Evolutionary conservation across 345 rosid species (phyloP).

Genomic region (Sonneratia alba): DNA sequence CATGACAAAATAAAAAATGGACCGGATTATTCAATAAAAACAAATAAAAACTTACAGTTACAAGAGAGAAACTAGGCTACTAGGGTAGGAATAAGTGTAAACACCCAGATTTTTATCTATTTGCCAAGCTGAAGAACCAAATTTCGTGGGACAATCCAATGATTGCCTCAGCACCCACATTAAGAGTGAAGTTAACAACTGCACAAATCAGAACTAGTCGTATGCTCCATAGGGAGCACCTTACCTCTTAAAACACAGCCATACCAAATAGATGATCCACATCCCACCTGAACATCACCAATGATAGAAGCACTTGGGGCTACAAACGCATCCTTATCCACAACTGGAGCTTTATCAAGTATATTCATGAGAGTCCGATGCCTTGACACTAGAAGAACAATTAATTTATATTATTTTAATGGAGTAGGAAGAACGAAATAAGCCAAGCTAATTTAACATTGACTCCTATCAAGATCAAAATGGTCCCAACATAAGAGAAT

Average conservation of each 20-base stretch:
- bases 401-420: not conserved
- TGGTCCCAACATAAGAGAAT: not conserved
- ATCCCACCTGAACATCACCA: constrained; percentile 77
- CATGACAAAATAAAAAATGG: not conserved
- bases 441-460: not conserved
- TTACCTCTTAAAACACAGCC: constrained; percentile 95
- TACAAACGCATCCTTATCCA: constrained; percentile 79
- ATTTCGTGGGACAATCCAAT: no score
- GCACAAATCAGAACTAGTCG: not conserved
- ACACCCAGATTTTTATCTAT: no score
- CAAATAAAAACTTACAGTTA: not conserved
- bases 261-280: constrained; percentile 86
- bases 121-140: no score
- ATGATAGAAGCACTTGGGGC: constrained; percentile 90
- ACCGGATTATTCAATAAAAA: not conserved
- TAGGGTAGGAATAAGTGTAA: no score
- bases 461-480: not conserved
- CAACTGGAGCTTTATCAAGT: constrained; percentile 72
- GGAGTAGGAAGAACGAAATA: constrained; percentile 1
- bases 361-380: constrained; percentile 90
- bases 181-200: not conserved
- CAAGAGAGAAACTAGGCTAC: no score
- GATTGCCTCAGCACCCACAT: no score
- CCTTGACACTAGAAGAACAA: constrained; percentile 54
- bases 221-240: not conserved